Evolutionary conservation across 2,329 filamentous ascomycete genomes (phyloP).

Genomic region (Dactylellina haptotyla): DNA sequence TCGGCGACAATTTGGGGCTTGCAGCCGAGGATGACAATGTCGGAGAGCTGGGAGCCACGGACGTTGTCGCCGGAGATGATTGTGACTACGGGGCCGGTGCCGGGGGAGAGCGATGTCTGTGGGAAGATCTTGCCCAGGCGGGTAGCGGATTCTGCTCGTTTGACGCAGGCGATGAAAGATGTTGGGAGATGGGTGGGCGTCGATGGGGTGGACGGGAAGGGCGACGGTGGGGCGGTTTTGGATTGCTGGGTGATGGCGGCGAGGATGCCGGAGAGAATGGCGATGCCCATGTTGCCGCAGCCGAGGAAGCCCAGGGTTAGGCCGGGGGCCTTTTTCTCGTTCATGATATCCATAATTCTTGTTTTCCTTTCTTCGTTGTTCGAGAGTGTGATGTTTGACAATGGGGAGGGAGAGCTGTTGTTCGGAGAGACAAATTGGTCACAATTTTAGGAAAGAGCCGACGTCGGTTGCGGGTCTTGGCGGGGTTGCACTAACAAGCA

Average conservation of each 20-base stretch:
- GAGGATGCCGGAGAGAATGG: constrained; percentile 83
- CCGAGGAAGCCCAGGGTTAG: constrained; percentile 82
- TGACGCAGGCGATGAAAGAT: constrained; percentile 83
- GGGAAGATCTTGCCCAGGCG: constrained; percentile 74
- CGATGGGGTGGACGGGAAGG: constrained; percentile 59
- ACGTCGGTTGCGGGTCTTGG: constrained; percentile 14
- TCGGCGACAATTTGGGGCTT: constrained; percentile 79
- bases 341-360: constrained; percentile 30
- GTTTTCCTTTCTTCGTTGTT: neutral
- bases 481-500: constrained; percentile 21
- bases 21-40: constrained; percentile 81
- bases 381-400: neutral
- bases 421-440: constrained; percentile 1
- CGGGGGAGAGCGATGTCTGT: constrained; percentile 59
- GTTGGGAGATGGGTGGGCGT: constrained; percentile 71
- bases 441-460: constrained; percentile 1
- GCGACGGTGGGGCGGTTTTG: constrained; percentile 58
- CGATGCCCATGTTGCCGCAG: constrained; percentile 86
- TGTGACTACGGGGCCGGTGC: constrained; percentile 66
- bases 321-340: constrained; percentile 42
- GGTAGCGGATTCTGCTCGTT: constrained; percentile 74
- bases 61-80: constrained; percentile 79
- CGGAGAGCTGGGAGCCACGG: constrained; percentile 72
- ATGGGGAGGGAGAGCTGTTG: neutral
- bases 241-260: constrained; percentile 67